Evolutionary conservation across 129 eudicot species (phyloP).

Genomic region (Artemisia annua): DNA sequence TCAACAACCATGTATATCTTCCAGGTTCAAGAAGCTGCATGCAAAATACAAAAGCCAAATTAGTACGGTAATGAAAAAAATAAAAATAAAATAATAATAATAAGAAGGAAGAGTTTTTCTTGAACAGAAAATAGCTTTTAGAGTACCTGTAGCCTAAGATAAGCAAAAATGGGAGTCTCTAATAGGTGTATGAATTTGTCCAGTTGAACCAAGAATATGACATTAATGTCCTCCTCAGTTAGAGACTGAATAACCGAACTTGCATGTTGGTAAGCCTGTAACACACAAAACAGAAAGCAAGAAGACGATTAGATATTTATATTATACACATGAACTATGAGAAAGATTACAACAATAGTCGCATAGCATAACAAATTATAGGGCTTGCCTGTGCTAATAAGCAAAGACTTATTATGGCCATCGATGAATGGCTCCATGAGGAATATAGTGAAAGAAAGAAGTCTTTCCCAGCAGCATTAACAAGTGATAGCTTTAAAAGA

Average conservation of each 20-base stretch:
- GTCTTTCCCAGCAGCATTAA: slow-evolving; percentile 70
- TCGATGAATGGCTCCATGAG: slow-evolving; percentile 97
- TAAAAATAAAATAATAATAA: not conserved
- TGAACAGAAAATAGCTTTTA: not conserved
- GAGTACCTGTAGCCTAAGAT: slow-evolving; percentile 86
- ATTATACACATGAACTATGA: not conserved
- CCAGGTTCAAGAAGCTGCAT: slow-evolving; percentile 96
- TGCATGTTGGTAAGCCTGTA: slow-evolving; percentile 85
- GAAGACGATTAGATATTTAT: slow-evolving; percentile 1
- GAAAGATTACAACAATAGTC: not conserved
- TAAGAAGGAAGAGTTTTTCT: not conserved
- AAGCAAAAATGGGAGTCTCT: slow-evolving; percentile 94
- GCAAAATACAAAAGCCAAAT: slow-evolving; percentile 1
- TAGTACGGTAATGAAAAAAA: not conserved
- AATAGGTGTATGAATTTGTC: slow-evolving; percentile 84
- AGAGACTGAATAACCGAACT: slow-evolving; percentile 83
- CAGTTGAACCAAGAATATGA: slow-evolving; percentile 85
- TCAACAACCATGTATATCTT: slow-evolving; percentile 79
- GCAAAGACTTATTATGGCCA: slow-evolving; percentile 96
- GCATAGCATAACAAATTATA: slow-evolving; percentile 8
- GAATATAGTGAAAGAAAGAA: slow-evolving; percentile 84
- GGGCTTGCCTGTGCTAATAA: slow-evolving; percentile 83
- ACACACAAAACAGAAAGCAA: slow-evolving; percentile 16
- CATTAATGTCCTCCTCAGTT: slow-evolving; percentile 87
- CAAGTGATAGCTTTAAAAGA: slow-evolving; percentile 67